These are phyloP conservation scores for Boletus hoseneyae DNA, from an alignment of 1,284 basidiomycete species.

Conservation along the genomic window DNA sequence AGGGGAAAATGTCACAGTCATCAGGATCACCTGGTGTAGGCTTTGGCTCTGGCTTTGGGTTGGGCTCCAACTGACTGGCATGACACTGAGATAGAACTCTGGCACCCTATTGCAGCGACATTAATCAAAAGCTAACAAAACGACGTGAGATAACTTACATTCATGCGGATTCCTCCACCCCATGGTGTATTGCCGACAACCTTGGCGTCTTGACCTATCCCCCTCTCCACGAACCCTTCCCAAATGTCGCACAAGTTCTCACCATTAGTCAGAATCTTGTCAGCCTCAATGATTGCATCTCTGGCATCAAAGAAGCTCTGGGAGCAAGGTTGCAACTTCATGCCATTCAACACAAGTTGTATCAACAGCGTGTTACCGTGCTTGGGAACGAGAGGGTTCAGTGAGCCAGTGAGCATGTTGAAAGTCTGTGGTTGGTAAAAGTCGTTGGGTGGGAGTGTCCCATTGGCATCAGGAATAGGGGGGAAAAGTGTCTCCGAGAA, in stretches of 20 bases:
- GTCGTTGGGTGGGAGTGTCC: slow-evolving; percentile 59
- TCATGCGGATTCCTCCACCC: slow-evolving; percentile 81
- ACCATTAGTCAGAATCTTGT: slow-evolving; percentile 85
- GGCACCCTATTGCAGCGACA: slow-evolving; percentile 22
- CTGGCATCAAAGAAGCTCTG: slow-evolving; percentile 91
- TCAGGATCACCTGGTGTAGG: slow-evolving; percentile 33
- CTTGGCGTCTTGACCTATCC: slow-evolving; percentile 74
- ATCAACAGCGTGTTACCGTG: slow-evolving; percentile 88
- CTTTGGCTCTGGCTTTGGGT: slow-evolving; percentile 27
- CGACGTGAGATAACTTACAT: slow-evolving; percentile 38
- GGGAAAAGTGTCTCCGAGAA: slow-evolving; percentile 81
- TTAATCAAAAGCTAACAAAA: neutral
- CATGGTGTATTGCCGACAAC: slow-evolving; percentile 84
- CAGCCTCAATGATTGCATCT: slow-evolving; percentile 93
- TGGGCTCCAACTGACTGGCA: slow-evolving; percentile 18
- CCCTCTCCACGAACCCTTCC: slow-evolving; percentile 81
- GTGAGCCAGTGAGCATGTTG: slow-evolving; percentile 36
- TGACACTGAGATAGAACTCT: slow-evolving; percentile 29
- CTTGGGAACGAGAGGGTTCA: slow-evolving; percentile 74
- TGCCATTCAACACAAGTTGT: slow-evolving; percentile 86
- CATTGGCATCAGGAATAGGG: slow-evolving; percentile 59
- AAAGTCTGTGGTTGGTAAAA: slow-evolving; percentile 64
- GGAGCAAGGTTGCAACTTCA: slow-evolving; percentile 94
- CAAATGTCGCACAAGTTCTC: slow-evolving; percentile 92
- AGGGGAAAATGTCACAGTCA: slow-evolving; percentile 28